These are phyloP conservation scores for Krasilnikovozyma curviuscula DNA, from an alignment of 768 basidiomycete genomes.

Conservation along the genomic window DNA sequence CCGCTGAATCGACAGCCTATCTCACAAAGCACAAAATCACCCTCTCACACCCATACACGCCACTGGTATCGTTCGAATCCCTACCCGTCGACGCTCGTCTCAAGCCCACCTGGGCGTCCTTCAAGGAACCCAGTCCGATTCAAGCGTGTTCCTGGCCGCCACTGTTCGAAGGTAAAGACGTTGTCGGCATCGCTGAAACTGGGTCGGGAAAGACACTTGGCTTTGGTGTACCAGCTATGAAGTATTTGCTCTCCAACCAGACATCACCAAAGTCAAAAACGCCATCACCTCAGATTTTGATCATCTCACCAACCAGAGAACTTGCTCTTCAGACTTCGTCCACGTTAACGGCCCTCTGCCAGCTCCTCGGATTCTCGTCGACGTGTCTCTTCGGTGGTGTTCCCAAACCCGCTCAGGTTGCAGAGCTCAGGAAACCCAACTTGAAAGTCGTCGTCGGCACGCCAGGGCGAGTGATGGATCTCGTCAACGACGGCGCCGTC, in stretches of 20 bases:
- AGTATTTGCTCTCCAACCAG: constrained; percentile 34
- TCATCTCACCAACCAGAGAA: constrained; percentile 88
- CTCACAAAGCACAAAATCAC: constrained; percentile 53
- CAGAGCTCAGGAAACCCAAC: constrained; percentile 39
- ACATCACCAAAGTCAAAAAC: constrained; percentile 15
- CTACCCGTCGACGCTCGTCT: constrained; percentile 49
- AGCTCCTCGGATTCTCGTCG: constrained; percentile 47
- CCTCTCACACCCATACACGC: constrained; percentile 40
- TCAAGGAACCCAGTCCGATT: constrained; percentile 80
- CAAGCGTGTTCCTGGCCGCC: constrained; percentile 92
- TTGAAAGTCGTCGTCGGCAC: constrained; percentile 73
- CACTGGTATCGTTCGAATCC: constrained; percentile 55
- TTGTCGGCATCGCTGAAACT: constrained; percentile 91
- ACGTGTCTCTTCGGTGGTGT: constrained; percentile 94
- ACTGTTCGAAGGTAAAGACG: constrained; percentile 50
- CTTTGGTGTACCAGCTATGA: constrained; percentile 79
- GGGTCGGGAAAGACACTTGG: constrained; percentile 85
- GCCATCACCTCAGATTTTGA: constrained; percentile 34
- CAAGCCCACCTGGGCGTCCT: constrained; percentile 43
- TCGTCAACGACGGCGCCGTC: constrained; percentile 69
- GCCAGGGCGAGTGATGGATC: constrained; percentile 77
- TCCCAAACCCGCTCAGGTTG: constrained; percentile 62
- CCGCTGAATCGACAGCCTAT: constrained; percentile 40
- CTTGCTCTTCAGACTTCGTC: constrained; percentile 89
- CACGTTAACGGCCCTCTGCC: constrained; percentile 52